phyloP scores from a whole-genome alignment of 139 green algal genomes.

The Tetradesmus obliquus region DNA sequence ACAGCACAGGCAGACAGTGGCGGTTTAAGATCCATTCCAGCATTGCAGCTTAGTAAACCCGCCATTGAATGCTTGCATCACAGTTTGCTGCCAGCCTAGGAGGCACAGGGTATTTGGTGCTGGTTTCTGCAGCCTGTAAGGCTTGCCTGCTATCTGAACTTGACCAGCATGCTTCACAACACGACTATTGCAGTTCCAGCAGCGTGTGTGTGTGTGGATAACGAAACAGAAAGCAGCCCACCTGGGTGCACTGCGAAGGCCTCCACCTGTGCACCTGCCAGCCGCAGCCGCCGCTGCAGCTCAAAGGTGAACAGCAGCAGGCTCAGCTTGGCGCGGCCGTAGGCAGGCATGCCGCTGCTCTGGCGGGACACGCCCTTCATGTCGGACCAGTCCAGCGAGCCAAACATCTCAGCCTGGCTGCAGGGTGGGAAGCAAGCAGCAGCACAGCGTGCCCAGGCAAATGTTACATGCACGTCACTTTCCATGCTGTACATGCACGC shows the following conservation, averaged over 20 bases:
- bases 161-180: too few relatives aligned
- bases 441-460: background rate
- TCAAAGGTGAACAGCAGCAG: slow-evolving; percentile 39
- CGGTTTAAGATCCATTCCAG: background rate
- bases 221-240: background rate
- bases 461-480: too few relatives aligned
- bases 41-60: background rate
- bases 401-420: slow-evolving; percentile 33
- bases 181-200: background rate
- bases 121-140: too few relatives aligned
- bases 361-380: background rate
- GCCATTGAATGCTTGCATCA: too few relatives aligned
- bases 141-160: too few relatives aligned
- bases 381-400: slow-evolving; percentile 20
- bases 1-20: background rate
- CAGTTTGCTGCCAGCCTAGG: too few relatives aligned
- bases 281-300: slow-evolving; percentile 44
- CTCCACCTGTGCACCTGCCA: slow-evolving; percentile 29
- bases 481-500: too few relatives aligned
- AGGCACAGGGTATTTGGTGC: too few relatives aligned
- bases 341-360: slow-evolving; percentile 26
- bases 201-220: background rate
- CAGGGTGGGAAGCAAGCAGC: background rate
- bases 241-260: slow-evolving; percentile 41
- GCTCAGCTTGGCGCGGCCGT: slow-evolving; percentile 37